Base-by-base conservation (phyloP, 768 basidiomycete species). In the Kwoniella sp. region DNA sequence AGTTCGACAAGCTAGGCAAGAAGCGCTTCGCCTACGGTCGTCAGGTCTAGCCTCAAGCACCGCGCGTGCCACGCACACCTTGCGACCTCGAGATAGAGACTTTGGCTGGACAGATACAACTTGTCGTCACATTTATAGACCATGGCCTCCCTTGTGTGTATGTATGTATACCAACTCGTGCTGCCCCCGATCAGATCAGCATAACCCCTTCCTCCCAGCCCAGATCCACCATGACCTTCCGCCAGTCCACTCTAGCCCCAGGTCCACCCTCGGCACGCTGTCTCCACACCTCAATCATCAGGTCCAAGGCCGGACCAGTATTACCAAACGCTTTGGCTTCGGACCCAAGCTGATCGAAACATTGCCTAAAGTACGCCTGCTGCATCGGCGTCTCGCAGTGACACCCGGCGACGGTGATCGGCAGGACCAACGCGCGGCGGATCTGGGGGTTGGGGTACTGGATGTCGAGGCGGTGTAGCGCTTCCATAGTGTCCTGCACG, bases 241-340 rank as follows among this genome's bases (percentile, higher is more conserved):
- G 40, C 57, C 57, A 59, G 33, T 46, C 38, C 7, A 59, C 53
- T 37, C 46, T 42, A 11, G 1, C 36, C 22, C 22, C 27, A 17
- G 15, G 12, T 3, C 34, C 36, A 26, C 5, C 22, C 32, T 19
- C 45, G 1, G 37, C 49, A 6, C 60, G 33, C 36, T 32, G 39
- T 20, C 22, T 50, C 60, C 60, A 61, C 3, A 61, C 60, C 25
- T 61, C 51, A 22, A 57, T 56, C 60, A 61, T 57, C 43, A 61
- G 28, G n/a, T 46, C 48, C 27, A 54, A 45, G 5, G 60, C 60
- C 17, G 31, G 37, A 26, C 38, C 37, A 12, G 56, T 45, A 19
- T 61, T 61, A 7, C 60, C 60, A 44, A 61, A 61, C n/a, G 47
- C 51, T 20, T 23, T 47, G 2, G 56, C 55, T 46, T 57, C 60